Base-by-base conservation (phyloP, 345 rosid species). In the Salix brachista region DNA sequence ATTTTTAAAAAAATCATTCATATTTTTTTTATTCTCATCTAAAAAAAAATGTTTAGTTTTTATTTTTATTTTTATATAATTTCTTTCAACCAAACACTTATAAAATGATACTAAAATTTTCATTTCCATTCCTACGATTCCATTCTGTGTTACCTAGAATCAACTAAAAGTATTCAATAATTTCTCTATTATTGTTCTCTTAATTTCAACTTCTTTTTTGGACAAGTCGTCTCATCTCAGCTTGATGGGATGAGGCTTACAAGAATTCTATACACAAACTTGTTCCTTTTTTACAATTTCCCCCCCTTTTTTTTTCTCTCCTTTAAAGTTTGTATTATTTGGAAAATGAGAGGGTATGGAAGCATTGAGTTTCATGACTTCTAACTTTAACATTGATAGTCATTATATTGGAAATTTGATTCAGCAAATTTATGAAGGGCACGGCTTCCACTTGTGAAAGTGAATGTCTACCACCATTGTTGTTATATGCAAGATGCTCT, bases 381-480 rank as follows among this genome's bases (percentile, higher is more conserved):
- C 5, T 9, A 8, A 23, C 13, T n/a, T n/a, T 1, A 58, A 9
- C 28, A 58, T 8, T 2, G 16, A 54, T 6, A 54, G 25, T 54
- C 4, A 54, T 6, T 8, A 54, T 54, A 3, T 19, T 8, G 2
- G 60, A 54, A 19, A 54, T 19, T 19, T 6, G 0, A 54, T 17
- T 4, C 16, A 54, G 8, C 6, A 13, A 36, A 58, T 23, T 36
- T 54, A 4, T 54, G 39, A 65, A 72, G 19, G 23, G 23, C 69
- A 42, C 32, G 30, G 48, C 21, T 44, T 32, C 28, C 48, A 21
- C 69, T 46, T 42, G 26, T 48, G 28, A 39, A 36, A 30, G 67
- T 30, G 70, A 77, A 46, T 32, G 70, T 44, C 37, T 36, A 67
- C 75, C 78, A 42, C 61, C 68, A 72, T 16, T 17, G 54, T 28